Conservation (phyloP, 345 rosid genomes). For the Cardamine resedifolia region DNA sequence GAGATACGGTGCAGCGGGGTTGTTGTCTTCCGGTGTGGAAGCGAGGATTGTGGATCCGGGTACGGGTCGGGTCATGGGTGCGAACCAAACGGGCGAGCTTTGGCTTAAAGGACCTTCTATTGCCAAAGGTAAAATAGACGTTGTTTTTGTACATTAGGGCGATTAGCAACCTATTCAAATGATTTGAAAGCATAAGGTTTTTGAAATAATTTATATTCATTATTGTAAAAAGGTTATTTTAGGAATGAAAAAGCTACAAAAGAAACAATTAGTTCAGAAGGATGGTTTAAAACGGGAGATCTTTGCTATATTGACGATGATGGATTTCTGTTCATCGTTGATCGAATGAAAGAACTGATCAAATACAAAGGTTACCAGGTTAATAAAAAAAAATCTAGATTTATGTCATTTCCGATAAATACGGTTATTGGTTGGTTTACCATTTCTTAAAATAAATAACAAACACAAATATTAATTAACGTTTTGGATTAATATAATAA, state of each 20-base stretch:
- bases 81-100: background rate
- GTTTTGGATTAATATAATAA: background rate
- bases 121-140: background rate
- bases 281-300: constrained; percentile 94
- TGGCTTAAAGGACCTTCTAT: background rate
- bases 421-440: background rate
- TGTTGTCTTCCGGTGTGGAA: background rate
- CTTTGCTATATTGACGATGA: constrained; percentile 78
- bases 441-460: background rate
- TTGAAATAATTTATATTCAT: background rate
- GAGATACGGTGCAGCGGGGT: background rate
- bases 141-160: background rate
- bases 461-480: background rate
- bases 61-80: constrained; percentile 2
- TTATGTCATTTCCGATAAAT: background rate
- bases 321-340: constrained; percentile 78
- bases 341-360: constrained; percentile 83
- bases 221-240: constrained; percentile 56
- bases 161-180: background rate
- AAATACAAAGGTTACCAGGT: constrained; percentile 98
- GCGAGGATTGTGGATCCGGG: constrained; percentile 2
- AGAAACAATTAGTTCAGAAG: constrained; percentile 57
- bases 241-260: constrained; percentile 70
- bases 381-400: background rate
- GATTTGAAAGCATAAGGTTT: background rate